Evolutionary conservation across 176 grass and related monocot genomes (phyloP).

Genomic region (Hordeum marinum): DNA sequence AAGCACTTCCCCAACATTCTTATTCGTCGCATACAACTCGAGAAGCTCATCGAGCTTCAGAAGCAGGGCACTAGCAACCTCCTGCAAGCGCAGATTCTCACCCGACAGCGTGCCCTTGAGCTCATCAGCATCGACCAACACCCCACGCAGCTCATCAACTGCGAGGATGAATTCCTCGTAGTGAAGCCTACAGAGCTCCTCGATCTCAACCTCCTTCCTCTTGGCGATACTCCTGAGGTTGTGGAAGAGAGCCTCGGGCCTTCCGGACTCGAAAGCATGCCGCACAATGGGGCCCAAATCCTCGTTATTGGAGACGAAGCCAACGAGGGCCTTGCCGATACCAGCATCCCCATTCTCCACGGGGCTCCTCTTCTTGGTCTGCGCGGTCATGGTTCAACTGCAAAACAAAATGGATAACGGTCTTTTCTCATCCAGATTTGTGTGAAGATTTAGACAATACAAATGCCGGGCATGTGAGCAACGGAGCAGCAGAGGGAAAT

Average conservation of each 20-base stretch:
- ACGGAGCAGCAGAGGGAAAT: too few relatives aligned
- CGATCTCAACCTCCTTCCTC: conserved; percentile 14
- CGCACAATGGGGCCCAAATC: conserved; percentile 3
- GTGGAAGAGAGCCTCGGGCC: neutral
- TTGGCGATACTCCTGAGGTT: conserved; percentile 1
- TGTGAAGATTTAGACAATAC: neutral
- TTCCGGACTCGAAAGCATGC: neutral
- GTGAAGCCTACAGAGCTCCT: conserved; percentile 9
- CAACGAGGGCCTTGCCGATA: conserved; percentile 34
- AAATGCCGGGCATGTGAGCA: neutral
- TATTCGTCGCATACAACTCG: neutral
- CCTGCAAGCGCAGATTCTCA: conserved; percentile 5
- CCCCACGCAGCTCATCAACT: neutral
- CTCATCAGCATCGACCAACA: neutral
- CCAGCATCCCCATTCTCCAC: conserved; percentile 57
- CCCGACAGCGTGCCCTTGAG: neutral
- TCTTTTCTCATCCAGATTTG: neutral
- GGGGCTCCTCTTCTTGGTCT: conserved; percentile 53
- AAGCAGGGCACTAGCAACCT: neutral
- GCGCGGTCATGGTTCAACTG: conserved; percentile 55
- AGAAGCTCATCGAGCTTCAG: conserved; percentile 14
- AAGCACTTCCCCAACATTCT: neutral
- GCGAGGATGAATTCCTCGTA: conserved; percentile 15
- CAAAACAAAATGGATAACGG: conserved; percentile 7
- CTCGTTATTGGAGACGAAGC: conserved; percentile 40